Evolutionary conservation across 805 yeast genomes (phyloP).

Genomic region (Metschnikowia lochheadii): DNA sequence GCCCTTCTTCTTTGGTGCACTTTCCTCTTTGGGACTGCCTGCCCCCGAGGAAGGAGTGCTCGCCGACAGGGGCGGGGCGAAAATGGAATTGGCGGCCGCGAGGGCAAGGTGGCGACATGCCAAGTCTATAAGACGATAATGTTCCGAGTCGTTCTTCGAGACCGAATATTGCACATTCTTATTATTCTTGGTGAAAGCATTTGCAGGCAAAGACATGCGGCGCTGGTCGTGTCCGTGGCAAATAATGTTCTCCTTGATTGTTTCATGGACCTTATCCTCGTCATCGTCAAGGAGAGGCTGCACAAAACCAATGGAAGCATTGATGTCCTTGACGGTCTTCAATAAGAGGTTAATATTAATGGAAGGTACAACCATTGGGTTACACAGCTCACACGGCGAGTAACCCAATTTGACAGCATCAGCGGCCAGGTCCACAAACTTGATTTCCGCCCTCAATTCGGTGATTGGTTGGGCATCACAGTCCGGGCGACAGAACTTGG

Average conservation of each 20-base stretch:
- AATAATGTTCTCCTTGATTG: slow-evolving; percentile 35
- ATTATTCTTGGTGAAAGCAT: slow-evolving; percentile 14
- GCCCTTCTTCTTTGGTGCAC: slow-evolving; percentile 8
- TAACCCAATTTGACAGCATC: slow-evolving; percentile 46
- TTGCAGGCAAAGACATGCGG: slow-evolving; percentile 29
- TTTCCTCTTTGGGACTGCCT: slow-evolving; percentile 21
- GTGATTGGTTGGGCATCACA: slow-evolving; percentile 50
- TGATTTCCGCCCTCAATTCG: slow-evolving; percentile 42
- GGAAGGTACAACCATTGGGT: slow-evolving; percentile 44
- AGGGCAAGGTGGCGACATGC: slow-evolving; percentile 82
- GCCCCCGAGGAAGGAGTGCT: slow-evolving; percentile 14
- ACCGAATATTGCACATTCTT: slow-evolving; percentile 19
- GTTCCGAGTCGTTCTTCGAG: slow-evolving; percentile 63
- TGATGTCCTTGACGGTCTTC: slow-evolving; percentile 51
- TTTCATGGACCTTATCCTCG: slow-evolving; percentile 34
- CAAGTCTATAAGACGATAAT: slow-evolving; percentile 62
- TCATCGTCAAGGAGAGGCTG: slow-evolving; percentile 48
- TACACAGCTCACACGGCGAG: slow-evolving; percentile 51
- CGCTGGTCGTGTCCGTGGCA: slow-evolving; percentile 20
- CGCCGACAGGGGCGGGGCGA: slow-evolving; percentile 12
- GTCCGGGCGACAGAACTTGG: slow-evolving; percentile 61
- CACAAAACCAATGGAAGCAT: slow-evolving; percentile 54
- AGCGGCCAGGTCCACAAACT: slow-evolving; percentile 37
- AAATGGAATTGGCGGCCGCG: slow-evolving; percentile 58
- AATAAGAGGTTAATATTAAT: slow-evolving; percentile 45